Evolutionary conservation across 1,284 basidiomycete species (phyloP).

Genomic region (Rhodotorula glutinis): DNA sequence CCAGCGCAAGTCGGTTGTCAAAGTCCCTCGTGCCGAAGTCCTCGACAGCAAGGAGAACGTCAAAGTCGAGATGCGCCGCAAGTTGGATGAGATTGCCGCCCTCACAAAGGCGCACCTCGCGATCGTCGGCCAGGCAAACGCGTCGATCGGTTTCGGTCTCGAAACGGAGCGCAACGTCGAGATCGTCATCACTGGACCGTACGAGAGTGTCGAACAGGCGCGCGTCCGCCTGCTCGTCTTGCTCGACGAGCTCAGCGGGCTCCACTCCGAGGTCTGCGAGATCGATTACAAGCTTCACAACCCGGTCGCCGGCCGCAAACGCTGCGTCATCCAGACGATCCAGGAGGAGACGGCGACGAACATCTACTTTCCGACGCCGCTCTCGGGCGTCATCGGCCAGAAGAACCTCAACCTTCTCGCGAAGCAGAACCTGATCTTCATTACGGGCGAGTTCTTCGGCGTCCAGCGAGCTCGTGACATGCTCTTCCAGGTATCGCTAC

Average conservation of each 20-base stretch:
- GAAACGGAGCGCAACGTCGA: constrained; percentile 92
- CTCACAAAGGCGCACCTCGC: constrained; percentile 84
- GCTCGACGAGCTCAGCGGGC: constrained; percentile 85
- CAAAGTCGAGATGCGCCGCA: constrained; percentile 79
- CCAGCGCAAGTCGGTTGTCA: constrained; percentile 78
- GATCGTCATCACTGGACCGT: constrained; percentile 77
- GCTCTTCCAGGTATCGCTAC: constrained; percentile 79
- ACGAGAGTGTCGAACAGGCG: constrained; percentile 86
- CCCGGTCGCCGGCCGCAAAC: constrained; percentile 87
- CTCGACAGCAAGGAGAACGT: constrained; percentile 81
- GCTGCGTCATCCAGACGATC: constrained; percentile 80
- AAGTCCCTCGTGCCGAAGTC: constrained; percentile 86
- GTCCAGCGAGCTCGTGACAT: constrained; percentile 93
- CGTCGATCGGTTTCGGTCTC: constrained; percentile 59
- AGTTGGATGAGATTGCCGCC: constrained; percentile 86
- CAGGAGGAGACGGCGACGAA: constrained; percentile 97
- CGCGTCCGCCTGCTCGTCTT: constrained; percentile 86
- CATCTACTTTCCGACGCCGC: constrained; percentile 87
- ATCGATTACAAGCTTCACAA: constrained; percentile 93
- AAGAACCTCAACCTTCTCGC: constrained; percentile 42
- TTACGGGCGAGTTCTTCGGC: constrained; percentile 95
- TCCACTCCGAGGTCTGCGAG: constrained; percentile 85
- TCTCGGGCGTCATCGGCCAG: constrained; percentile 74
- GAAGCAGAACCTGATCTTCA: constrained; percentile 80
- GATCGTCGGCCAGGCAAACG: constrained; percentile 55